phyloP scores from a whole-genome alignment of 495 filamentous ascomycete species.

The Xylaria scruposa region DNA sequence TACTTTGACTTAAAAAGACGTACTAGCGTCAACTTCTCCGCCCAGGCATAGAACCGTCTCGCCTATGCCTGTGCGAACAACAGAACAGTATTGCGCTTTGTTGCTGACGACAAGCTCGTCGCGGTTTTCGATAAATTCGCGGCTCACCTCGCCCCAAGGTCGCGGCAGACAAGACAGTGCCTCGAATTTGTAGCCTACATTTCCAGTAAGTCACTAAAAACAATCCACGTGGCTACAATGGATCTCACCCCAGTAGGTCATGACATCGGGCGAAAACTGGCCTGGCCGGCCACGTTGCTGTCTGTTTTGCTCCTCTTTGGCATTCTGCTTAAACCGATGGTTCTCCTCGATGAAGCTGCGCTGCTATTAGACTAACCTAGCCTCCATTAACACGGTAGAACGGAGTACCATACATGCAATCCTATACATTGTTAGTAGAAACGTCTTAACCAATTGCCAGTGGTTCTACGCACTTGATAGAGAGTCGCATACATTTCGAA shows the following conservation, averaged over 20 bases:
- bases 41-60: constrained; percentile 74
- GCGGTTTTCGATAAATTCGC: constrained; percentile 79
- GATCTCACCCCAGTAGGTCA: constrained; percentile 65
- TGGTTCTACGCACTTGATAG: constrained; percentile 73
- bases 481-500: constrained; percentile 96
- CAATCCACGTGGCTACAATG: neutral
- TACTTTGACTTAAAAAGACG: constrained; percentile 31
- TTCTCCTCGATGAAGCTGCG: constrained; percentile 93
- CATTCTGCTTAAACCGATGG: constrained; percentile 67
- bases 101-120: constrained; percentile 78
- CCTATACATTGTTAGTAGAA: constrained; percentile 55
- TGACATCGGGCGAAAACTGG: constrained; percentile 46
- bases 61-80: constrained; percentile 86
- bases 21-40: constrained; percentile 94
- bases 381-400: constrained; percentile 1
- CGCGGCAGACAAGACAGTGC: constrained; percentile 75
- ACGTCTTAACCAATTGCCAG: neutral
- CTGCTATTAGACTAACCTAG: constrained; percentile 30
- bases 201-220: constrained; percentile 25
- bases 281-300: constrained; percentile 68
- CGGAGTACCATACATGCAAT: constrained; percentile 69
- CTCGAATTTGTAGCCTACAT: constrained; percentile 93
- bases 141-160: constrained; percentile 71
- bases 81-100: constrained; percentile 90
- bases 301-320: constrained; percentile 61